A percentile compares a stretch with the other conserved stretches of the same genome.
phyloP scores from a whole-genome alignment of 768 basidiomycete genomes.

The Cystobasidium tubakii region DNA sequence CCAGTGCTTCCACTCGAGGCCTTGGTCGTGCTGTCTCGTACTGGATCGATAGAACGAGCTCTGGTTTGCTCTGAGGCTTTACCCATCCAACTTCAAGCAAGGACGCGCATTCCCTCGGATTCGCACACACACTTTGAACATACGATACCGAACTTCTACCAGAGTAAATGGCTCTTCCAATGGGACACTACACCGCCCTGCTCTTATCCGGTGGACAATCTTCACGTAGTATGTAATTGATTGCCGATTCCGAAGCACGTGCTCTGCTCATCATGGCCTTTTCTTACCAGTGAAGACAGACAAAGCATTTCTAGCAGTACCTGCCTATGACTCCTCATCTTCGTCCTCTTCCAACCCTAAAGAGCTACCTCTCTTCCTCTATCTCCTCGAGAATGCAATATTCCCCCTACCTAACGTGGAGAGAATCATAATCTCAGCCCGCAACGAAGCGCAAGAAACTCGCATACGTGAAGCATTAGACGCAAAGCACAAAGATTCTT shows the following conservation, averaged over 20 bases:
- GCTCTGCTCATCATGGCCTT: neutral
- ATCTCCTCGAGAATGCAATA: neutral
- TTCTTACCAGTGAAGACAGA: slow-evolving; percentile 7
- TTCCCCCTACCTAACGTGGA: neutral
- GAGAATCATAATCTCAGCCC: slow-evolving; percentile 10
- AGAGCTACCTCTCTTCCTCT: slow-evolving; percentile 10
- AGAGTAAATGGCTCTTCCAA: too few species aligned
- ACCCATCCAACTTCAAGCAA: too few species aligned
- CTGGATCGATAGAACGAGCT: too few species aligned
- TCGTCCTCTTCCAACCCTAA: neutral
- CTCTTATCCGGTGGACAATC: slow-evolving; percentile 4
- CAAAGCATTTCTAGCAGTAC: slow-evolving; percentile 3
- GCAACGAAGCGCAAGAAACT: neutral
- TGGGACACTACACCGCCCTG: neutral
- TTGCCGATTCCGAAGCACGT: neutral
- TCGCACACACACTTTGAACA: too few species aligned
- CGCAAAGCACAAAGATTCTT: neutral
- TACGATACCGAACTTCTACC: too few species aligned
- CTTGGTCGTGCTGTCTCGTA: too few species aligned
- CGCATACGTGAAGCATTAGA: neutral
- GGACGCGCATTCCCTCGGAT: too few species aligned
- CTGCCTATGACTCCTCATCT: neutral
- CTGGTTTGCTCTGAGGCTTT: too few species aligned
- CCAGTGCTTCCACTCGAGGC: too few species aligned
- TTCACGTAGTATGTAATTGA: neutral